Evolutionary conservation across 164 flowering plant genomes (phyloP).

Genomic region (Stephania cephalantha): DNA sequence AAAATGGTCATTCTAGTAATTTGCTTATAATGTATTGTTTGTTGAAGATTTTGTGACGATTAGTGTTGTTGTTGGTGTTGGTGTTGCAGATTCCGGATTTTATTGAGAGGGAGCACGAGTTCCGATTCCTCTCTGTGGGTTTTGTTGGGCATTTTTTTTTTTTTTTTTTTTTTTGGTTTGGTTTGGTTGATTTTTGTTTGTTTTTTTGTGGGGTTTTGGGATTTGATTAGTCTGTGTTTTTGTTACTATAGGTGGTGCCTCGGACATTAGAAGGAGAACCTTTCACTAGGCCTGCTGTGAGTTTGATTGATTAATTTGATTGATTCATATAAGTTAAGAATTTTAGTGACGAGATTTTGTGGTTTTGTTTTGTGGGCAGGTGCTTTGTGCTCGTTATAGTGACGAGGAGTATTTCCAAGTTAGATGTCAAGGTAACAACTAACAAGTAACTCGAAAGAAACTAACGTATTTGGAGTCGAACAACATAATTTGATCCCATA

Average conservation of each 20-base stretch:
- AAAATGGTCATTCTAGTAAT: background rate
- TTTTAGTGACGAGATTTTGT: too few relatives aligned
- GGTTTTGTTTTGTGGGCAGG: conserved; percentile 34
- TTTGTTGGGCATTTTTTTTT: background rate
- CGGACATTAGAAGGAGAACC: conserved; percentile 60
- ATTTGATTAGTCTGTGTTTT: background rate
- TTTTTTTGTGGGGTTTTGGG: background rate
- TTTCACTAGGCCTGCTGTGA: conserved; percentile 51
- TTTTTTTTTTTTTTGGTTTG: background rate
- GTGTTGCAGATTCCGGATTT: conserved; percentile 64
- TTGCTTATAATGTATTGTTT: background rate
- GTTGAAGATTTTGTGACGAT: background rate
- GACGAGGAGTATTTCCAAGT: conserved; percentile 75
- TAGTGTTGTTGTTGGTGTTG: background rate
- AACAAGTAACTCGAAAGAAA: too few relatives aligned
- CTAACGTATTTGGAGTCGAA: too few relatives aligned
- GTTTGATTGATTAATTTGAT: conserved; percentile 10
- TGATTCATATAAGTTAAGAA: too few relatives aligned
- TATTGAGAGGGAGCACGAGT: conserved; percentile 82
- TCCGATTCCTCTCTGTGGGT: conserved; percentile 88
- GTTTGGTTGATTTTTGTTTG: background rate
- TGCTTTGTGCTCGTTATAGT: conserved; percentile 78
- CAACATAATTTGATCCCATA: too few relatives aligned
- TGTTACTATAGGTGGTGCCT: conserved; percentile 51
- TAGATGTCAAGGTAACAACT: conserved; percentile 68